These are phyloP conservation scores for Xylariaceae sp. DNA, from an alignment of 2,329 filamentous ascomycete genomes.

Conservation along the genomic window DNA sequence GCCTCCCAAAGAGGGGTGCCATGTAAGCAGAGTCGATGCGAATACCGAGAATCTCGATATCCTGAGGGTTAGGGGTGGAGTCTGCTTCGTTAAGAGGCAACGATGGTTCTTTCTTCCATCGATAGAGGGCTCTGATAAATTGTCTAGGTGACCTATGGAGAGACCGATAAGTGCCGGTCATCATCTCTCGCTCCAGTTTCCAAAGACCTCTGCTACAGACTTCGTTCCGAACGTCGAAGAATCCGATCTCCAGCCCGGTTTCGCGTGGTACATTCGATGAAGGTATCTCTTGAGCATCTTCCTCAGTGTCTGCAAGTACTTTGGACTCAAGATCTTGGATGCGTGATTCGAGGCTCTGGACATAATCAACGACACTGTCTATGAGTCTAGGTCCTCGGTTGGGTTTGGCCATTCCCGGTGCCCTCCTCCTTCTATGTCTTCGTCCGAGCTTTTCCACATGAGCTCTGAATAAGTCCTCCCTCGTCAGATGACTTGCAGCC, in stretches of 20 bases:
- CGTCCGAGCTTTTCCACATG: slow-evolving; percentile 2
- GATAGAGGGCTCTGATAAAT: slow-evolving; percentile 8
- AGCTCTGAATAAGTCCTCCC: slow-evolving; percentile 2
- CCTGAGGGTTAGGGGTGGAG: neutral
- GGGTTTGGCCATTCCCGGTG: neutral
- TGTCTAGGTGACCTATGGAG: neutral
- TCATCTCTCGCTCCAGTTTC: neutral
- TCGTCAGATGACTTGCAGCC: slow-evolving; percentile 2
- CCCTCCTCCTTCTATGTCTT: neutral
- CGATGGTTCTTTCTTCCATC: slow-evolving; percentile 3
- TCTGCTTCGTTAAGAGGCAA: neutral
- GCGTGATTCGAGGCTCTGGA: neutral
- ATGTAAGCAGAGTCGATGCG: slow-evolving; percentile 2
- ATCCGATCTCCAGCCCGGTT: neutral
- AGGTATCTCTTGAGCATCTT: neutral
- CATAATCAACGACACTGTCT: neutral
- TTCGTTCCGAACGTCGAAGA: neutral
- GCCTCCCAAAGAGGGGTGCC: neutral
- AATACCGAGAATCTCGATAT: slow-evolving; percentile 8
- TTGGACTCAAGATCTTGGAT: neutral
- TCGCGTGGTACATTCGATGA: no score
- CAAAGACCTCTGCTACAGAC: neutral
- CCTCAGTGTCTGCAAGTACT: neutral
- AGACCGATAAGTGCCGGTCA: neutral
- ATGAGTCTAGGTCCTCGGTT: neutral